These are phyloP conservation scores for Tolypocladium inflatum DNA, from an alignment of 2,329 filamentous ascomycete species.

Conservation along the genomic window DNA sequence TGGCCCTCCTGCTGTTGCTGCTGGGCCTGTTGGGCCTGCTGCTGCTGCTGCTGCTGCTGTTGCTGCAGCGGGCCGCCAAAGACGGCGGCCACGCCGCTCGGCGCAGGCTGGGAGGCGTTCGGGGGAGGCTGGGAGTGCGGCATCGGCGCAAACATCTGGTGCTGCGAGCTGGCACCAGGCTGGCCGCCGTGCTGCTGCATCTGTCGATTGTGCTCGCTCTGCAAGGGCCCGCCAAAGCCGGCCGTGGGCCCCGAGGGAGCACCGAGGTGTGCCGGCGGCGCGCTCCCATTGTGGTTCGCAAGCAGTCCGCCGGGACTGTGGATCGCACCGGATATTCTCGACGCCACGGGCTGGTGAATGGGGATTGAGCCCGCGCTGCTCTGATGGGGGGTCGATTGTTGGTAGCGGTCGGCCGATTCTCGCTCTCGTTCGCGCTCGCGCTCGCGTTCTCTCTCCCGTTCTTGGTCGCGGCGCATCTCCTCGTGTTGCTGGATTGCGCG, in stretches of 20 bases:
- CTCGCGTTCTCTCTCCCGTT: constrained; percentile 52
- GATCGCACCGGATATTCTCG: constrained; percentile 69
- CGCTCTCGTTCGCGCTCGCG: constrained; percentile 53
- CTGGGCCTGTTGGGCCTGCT: constrained; percentile 38
- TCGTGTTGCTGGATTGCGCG: constrained; percentile 37
- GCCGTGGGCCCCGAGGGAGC: constrained; percentile 40
- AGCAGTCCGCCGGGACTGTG: constrained; percentile 88
- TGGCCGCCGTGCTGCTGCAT: constrained; percentile 44
- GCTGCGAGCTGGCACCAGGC: constrained; percentile 33
- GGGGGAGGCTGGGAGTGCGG: constrained; percentile 39
- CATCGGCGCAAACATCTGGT: constrained; percentile 50
- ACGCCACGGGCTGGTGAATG: constrained; percentile 88
- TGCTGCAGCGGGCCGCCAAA: constrained; percentile 63
- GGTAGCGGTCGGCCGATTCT: constrained; percentile 57
- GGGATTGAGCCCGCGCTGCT: constrained; percentile 82
- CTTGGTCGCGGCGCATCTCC: constrained; percentile 37
- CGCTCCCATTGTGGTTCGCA: constrained; percentile 57
- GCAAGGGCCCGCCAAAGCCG: constrained; percentile 45
- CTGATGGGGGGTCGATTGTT: constrained; percentile 65
- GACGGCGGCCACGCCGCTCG: constrained; percentile 50
- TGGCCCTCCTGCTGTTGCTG: constrained; percentile 50
- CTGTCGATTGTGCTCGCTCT: constrained; percentile 40
- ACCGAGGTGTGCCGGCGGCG: constrained; percentile 41
- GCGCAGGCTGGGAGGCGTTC: constrained; percentile 44
- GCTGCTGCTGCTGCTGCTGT: constrained; percentile 15